Conservation (phyloP, 1,284 basidiomycete species). For the Pascua sp. region DNA sequence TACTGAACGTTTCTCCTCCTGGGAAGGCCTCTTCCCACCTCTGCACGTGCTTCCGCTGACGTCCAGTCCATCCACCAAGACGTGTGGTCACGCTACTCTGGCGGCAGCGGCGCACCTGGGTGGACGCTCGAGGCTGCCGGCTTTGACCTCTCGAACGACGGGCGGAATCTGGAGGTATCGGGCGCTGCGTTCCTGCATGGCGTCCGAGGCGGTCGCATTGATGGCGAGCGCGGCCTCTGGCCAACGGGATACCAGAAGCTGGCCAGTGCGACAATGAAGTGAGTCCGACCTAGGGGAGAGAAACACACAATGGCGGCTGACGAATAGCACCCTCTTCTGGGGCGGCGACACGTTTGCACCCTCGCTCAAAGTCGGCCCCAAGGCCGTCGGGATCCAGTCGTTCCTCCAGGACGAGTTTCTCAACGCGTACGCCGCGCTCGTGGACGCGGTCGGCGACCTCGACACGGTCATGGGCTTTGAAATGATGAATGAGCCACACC, state of each 20-base stretch:
- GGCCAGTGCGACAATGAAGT: conserved; percentile 83
- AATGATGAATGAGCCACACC: conserved; percentile 95
- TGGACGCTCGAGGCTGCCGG: conserved; percentile 83
- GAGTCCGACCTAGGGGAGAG: conserved; percentile 37
- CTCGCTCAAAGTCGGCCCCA: conserved; percentile 60
- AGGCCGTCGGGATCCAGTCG: conserved; percentile 64
- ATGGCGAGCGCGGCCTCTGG: conserved; percentile 72
- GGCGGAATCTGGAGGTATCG: conserved; percentile 65
- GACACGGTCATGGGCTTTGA: conserved; percentile 86
- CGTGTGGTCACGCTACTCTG: conserved; percentile 91
- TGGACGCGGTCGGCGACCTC: conserved; percentile 64
- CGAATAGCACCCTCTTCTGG: conserved; percentile 71
- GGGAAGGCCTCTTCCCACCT: background rate
- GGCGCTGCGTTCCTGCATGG: conserved; percentile 81
- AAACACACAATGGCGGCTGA: background rate
- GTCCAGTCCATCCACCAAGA: conserved; percentile 74
- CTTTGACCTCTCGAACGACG: conserved; percentile 60
- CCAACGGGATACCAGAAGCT: conserved; percentile 81
- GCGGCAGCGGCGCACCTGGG: conserved; percentile 86
- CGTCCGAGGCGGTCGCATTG: conserved; percentile 55
- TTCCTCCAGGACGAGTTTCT: conserved; percentile 82
- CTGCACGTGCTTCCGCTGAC: background rate
- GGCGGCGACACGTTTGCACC: conserved; percentile 80
- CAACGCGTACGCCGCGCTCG: conserved; percentile 69
- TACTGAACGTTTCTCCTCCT: background rate